Conservation (phyloP, 345 rosid species). For the Dimocarpus longan region DNA sequence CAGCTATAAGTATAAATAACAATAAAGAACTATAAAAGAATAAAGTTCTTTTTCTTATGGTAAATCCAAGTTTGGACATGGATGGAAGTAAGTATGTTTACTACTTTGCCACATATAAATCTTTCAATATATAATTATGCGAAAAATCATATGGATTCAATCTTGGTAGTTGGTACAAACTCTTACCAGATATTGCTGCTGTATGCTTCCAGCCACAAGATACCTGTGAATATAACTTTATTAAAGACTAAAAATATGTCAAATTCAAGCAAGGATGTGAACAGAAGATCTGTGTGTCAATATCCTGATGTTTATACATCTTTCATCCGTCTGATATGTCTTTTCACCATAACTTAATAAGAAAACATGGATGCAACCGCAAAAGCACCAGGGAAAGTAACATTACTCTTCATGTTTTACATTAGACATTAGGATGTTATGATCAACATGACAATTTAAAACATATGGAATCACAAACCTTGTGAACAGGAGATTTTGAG, state of each 20-base stretch:
- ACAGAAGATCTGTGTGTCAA: not conserved
- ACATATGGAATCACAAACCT: constrained; percentile 40
- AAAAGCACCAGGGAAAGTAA: not conserved
- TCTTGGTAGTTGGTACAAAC: constrained; percentile 9
- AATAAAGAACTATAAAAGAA: too few species aligned
- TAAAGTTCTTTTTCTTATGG: not conserved
- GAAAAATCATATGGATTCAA: not conserved
- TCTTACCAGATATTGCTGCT: constrained; percentile 85
- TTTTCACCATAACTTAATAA: not conserved
- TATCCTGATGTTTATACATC: not conserved
- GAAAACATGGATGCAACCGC: not conserved
- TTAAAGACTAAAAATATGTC: not conserved
- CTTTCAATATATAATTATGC: not conserved
- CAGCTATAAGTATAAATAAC: not conserved
- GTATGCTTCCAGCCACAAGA: constrained; percentile 99
- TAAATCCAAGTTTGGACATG: not conserved
- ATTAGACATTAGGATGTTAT: not conserved
- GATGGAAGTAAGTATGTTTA: not conserved
- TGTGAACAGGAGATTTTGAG: constrained; percentile 52
- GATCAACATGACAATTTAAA: not conserved
- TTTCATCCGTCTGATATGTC: not conserved
- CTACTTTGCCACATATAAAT: not conserved
- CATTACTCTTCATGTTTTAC: not conserved
- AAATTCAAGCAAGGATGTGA: not conserved
- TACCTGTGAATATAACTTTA: constrained; percentile 46